These are phyloP conservation scores for Trichophyton simii DNA, from an alignment of 2,329 filamentous ascomycete species.

Conservation along the genomic window DNA sequence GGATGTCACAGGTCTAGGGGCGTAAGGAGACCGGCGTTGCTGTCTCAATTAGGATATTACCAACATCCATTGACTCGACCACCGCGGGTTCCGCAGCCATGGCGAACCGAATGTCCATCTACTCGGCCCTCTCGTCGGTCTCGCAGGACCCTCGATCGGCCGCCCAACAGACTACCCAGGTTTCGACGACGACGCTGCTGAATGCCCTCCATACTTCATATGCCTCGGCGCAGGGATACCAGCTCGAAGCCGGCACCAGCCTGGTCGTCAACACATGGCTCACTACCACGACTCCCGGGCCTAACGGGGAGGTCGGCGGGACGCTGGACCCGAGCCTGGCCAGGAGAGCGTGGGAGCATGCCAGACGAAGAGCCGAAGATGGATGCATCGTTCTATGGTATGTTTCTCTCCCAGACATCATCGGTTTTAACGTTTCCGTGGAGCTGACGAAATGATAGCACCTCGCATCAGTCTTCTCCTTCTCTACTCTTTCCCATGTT, in stretches of 20 bases:
- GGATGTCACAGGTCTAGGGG: constrained; percentile 1
- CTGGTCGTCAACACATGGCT: constrained; percentile 93
- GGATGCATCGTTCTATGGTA: constrained; percentile 84
- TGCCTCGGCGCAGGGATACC: constrained; percentile 66
- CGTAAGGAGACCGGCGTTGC: background rate
- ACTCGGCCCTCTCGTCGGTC: constrained; percentile 49
- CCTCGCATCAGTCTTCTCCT: constrained; percentile 76
- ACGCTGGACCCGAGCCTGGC: constrained; percentile 71
- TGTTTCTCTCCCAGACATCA: constrained; percentile 17
- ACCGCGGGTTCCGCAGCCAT: constrained; percentile 25
- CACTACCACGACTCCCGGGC: constrained; percentile 58
- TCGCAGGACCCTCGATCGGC: constrained; percentile 43
- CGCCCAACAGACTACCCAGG: constrained; percentile 60
- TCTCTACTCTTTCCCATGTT: constrained; percentile 74
- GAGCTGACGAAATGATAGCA: constrained; percentile 40
- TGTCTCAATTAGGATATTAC: background rate
- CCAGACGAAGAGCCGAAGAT: constrained; percentile 84
- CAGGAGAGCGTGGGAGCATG: constrained; percentile 87
- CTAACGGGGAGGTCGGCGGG: constrained; percentile 57
- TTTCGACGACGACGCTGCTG: constrained; percentile 84
- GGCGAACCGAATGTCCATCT: constrained; percentile 50
- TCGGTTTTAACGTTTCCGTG: no score
- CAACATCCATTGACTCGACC: background rate
- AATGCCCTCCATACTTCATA: constrained; percentile 89
- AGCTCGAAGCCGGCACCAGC: constrained; percentile 78